Evolutionary conservation across 2,329 filamentous ascomycete genomes (phyloP).

Genomic region (Alternaria tenuissima): DNA sequence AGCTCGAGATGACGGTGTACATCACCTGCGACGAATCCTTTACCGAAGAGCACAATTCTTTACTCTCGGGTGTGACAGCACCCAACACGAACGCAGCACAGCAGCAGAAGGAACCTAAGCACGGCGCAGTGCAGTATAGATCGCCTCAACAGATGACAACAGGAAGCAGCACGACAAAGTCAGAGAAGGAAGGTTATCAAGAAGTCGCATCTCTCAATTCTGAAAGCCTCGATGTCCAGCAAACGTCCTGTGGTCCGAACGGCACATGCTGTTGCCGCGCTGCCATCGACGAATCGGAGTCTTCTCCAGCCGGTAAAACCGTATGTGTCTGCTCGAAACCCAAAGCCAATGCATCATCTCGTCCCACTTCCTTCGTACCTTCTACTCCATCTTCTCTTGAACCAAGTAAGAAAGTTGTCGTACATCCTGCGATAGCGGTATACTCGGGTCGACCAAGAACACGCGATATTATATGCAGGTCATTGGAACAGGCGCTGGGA

Average conservation of each 20-base stretch:
- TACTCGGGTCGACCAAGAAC: constrained; percentile 63
- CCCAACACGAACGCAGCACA: constrained; percentile 18
- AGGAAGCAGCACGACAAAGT: constrained; percentile 25
- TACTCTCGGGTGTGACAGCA: constrained; percentile 35
- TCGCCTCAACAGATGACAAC: constrained; percentile 7
- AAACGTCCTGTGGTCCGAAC: constrained; percentile 39
- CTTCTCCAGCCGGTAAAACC: constrained; percentile 37
- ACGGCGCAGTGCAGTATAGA: constrained; percentile 30
- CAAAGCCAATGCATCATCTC: neutral
- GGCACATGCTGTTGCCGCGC: constrained; percentile 60
- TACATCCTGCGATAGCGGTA: constrained; percentile 49
- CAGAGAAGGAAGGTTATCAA: constrained; percentile 31
- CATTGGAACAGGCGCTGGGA: constrained; percentile 66
- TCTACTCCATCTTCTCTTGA: constrained; percentile 21
- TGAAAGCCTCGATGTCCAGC: constrained; percentile 17
- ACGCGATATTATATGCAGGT: constrained; percentile 61
- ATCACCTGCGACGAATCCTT: constrained; percentile 63
- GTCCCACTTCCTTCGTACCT: constrained; percentile 20
- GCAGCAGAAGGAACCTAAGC: constrained; percentile 10
- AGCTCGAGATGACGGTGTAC: constrained; percentile 63
- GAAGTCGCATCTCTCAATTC: constrained; percentile 24
- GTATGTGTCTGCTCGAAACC: constrained; percentile 28
- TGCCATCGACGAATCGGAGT: constrained; percentile 50
- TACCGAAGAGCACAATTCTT: constrained; percentile 51
- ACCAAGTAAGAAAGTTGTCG: constrained; percentile 18